Percentiles rank a stretch among this genome's conserved stretches.
Conservation (phyloP, 345 rosid genomes). For the Noccaea caerulescens region DNA sequence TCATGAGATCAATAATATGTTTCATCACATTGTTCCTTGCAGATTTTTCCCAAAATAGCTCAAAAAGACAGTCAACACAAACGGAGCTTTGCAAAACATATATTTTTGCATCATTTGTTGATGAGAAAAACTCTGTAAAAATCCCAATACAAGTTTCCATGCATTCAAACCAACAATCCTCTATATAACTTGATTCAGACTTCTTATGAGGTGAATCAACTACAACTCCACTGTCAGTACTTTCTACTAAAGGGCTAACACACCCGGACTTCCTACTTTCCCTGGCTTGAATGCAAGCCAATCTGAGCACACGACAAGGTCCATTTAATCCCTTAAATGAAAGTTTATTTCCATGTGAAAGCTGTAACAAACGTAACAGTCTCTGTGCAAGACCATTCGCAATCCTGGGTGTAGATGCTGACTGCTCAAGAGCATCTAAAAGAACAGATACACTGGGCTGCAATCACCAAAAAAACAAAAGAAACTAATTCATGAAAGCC, state of each 20-base stretch:
- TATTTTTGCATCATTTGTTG: slow-evolving; percentile 62
- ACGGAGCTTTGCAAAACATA: slow-evolving; percentile 61
- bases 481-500: not conserved
- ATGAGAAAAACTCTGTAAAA: slow-evolving; percentile 62
- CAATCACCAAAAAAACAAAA: slow-evolving; percentile 37
- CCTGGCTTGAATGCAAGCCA: slow-evolving; percentile 73
- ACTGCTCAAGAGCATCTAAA: slow-evolving; percentile 87
- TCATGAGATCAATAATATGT: slow-evolving; percentile 78
- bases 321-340: slow-evolving; percentile 74
- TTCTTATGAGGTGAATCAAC: slow-evolving; percentile 42
- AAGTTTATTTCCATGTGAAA: slow-evolving; percentile 65
- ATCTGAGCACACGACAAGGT: slow-evolving; percentile 72
- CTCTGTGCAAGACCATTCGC: slow-evolving; percentile 70
- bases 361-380: slow-evolving; percentile 67
- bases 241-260: slow-evolving; percentile 41
- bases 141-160: slow-evolving; percentile 63
- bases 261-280: slow-evolving; percentile 56
- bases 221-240: slow-evolving; percentile 34
- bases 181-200: slow-evolving; percentile 46
- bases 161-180: slow-evolving; percentile 61
- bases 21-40: slow-evolving; percentile 64
- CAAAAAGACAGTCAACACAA: slow-evolving; percentile 81
- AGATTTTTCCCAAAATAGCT: slow-evolving; percentile 85
- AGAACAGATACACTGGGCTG: slow-evolving; percentile 87
- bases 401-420: slow-evolving; percentile 66